Evolutionary conservation across 2,329 filamentous ascomycete genomes (phyloP).

Genomic region (Colletotrichum sp.): DNA sequence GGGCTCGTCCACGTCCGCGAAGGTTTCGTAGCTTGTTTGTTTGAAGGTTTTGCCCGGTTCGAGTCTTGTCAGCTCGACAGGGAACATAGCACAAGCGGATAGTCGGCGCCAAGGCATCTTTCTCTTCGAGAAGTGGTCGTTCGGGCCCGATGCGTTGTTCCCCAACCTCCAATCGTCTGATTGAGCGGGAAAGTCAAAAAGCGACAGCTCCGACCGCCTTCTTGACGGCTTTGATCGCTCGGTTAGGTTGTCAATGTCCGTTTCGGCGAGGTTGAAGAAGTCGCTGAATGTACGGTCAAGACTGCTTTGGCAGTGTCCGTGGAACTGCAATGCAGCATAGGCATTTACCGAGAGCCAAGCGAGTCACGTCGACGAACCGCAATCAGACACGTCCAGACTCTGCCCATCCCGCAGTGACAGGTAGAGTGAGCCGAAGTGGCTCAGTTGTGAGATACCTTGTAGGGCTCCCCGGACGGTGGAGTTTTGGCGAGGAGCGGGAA

Average conservation of each 20-base stretch:
- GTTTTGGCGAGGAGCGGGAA: not conserved
- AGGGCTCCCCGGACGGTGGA: not conserved
- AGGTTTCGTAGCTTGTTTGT: not conserved
- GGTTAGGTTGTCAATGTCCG: not conserved
- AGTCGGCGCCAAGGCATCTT: not conserved
- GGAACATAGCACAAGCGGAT: not conserved
- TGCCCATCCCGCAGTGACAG: not conserved
- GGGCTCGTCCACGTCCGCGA: not conserved
- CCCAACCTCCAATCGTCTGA: not conserved
- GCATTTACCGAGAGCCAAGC: not conserved
- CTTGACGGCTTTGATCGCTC: not conserved
- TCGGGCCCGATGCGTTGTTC: not conserved
- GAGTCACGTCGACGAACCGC: not conserved
- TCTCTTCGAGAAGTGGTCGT: not conserved
- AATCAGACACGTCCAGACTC: not conserved
- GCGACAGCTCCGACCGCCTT: not conserved
- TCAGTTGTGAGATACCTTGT: not conserved
- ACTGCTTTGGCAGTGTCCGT: not conserved
- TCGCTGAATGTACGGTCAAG: not conserved
- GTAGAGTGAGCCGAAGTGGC: not conserved
- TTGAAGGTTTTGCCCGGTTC: not conserved
- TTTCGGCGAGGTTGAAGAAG: not conserved
- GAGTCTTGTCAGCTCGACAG: not conserved
- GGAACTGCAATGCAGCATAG: not conserved
- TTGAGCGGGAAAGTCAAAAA: not conserved